These are phyloP conservation scores for Torulaspora maleeae DNA, from an alignment of 805 yeast species.

Conservation along the genomic window DNA sequence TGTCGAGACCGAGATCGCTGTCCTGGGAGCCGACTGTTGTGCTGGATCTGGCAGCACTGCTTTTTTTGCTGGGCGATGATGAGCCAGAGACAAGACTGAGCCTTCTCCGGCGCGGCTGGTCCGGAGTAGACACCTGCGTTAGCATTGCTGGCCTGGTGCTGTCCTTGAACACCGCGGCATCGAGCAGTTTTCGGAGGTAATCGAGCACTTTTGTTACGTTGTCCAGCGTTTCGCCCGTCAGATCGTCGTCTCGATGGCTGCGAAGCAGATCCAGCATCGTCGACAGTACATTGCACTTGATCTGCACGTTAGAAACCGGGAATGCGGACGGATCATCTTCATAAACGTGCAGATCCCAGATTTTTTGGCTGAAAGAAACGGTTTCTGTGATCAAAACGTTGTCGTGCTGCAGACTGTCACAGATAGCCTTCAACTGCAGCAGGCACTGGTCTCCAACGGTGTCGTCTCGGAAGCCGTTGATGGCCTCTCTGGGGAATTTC, in stretches of 20 bases:
- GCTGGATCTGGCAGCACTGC: too few species aligned
- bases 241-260: constrained; percentile 6
- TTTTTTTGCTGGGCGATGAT: neutral
- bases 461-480: neutral
- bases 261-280: constrained; percentile 12
- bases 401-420: constrained; percentile 12
- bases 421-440: constrained; percentile 9
- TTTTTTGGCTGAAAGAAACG: constrained; percentile 9
- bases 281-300: constrained; percentile 17
- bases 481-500: neutral
- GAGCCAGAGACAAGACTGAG: neutral
- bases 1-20: constrained; percentile 1
- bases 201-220: constrained; percentile 9
- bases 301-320: constrained; percentile 18
- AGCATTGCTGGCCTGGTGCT: neutral
- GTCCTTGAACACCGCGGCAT: constrained; percentile 2
- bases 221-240: constrained; percentile 5
- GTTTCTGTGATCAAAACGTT: constrained; percentile 12
- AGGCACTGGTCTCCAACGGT: constrained; percentile 8
- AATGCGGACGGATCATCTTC: constrained; percentile 8
- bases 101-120: neutral
- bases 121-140: neutral
- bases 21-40: neutral
- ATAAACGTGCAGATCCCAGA: constrained; percentile 15
- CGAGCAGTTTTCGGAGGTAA: constrained; percentile 12